Percentiles rank a stretch among this genome's conserved stretches.
Conservation (phyloP, 768 basidiomycete species). For the Artomyces pyxidatus region DNA sequence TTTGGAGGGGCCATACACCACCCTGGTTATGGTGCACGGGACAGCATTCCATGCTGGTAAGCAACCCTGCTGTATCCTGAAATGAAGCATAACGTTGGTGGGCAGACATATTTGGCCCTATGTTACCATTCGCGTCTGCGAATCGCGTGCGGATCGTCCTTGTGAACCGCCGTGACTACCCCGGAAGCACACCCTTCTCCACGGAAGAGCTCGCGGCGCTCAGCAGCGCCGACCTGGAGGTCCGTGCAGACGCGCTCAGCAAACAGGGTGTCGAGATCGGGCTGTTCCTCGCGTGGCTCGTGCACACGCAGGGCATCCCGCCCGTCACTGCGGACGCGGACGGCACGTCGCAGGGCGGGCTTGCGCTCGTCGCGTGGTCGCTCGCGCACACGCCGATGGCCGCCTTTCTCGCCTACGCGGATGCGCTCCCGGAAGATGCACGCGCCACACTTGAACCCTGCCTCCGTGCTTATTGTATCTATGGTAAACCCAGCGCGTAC, state of each 20-base stretch:
- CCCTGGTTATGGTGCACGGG: slow-evolving; percentile 15
- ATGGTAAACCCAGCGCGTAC: too few species aligned
- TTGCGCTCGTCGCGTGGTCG: slow-evolving; percentile 15
- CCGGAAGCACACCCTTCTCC: slow-evolving; percentile 16
- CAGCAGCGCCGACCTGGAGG: slow-evolving; percentile 7
- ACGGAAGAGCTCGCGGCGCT: slow-evolving; percentile 14
- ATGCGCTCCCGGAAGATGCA: slow-evolving; percentile 8
- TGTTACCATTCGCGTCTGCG: slow-evolving; percentile 15
- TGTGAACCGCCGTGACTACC: slow-evolving; percentile 21
- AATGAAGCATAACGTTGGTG: neutral
- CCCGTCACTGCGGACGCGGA: neutral
- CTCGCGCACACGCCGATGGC: slow-evolving; percentile 11
- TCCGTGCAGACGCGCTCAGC: slow-evolving; percentile 7
- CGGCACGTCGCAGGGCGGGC: slow-evolving; percentile 7
- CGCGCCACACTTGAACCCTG: slow-evolving; percentile 3
- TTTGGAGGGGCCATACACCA: slow-evolving; percentile 8
- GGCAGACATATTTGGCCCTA: slow-evolving; percentile 16
- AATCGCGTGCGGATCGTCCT: slow-evolving; percentile 17
- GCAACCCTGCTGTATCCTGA: neutral
- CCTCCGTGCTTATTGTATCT: slow-evolving; percentile 13
- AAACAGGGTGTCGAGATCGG: slow-evolving; percentile 10
- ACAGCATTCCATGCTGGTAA: slow-evolving; percentile 11
- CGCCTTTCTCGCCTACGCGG: slow-evolving; percentile 9
- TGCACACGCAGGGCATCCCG: slow-evolving; percentile 6
- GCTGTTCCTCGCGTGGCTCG: slow-evolving; percentile 13